Base-by-base conservation (phyloP, 108 stramenopile genomes). In the Fragilaria crotonensis region DNA sequence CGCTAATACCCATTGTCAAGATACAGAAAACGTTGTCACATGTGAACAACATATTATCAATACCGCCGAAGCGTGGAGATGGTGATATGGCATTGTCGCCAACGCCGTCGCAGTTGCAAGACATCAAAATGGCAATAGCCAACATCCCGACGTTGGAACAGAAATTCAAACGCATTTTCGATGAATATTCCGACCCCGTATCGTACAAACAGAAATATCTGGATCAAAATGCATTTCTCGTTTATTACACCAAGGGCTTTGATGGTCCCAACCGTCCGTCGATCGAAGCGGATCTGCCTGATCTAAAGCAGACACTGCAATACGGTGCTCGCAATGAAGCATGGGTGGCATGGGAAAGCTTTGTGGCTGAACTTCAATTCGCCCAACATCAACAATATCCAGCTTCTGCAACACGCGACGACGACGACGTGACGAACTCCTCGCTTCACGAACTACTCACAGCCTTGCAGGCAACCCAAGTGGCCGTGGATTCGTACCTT, bases 161-260 rank as follows among this genome's bases (percentile, higher is more conserved):
- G 14, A 48, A 30, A 26, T 87, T 91, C 64, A 91, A 91, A 63
- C 61, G 76, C 33, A 25, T 85, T 19, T 91, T 91, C 74, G 90
- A 91, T 64, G 77, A 72, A 25, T 91, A 85, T 60, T 85, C 84
- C 0, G 71, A 81, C 57, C 77, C 77, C 14, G 76, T 87, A 29
- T 77, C 75, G 26, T 91, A 91, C 76, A 91, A 91, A 41, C 90
- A 91, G 55, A 81, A 80, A 52, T 91, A 83, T 64, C 45, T 87
- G 21, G 86, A 91, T 69, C 75, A 81, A 33, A 91, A 91, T 77
- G 90, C 90, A 1, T 91, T 91, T 68, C 63, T 91, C 48, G 86
- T 91, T 0, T 91, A 91, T 44, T 91, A 91, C 52, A 85, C 90
- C 25, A 77, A 84, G 55, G 90, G 90, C 41, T 91, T 79, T 63